These are phyloP conservation scores for Sphaerulina musiva DNA, from an alignment of 2,329 filamentous ascomycete species.

Conservation along the genomic window DNA sequence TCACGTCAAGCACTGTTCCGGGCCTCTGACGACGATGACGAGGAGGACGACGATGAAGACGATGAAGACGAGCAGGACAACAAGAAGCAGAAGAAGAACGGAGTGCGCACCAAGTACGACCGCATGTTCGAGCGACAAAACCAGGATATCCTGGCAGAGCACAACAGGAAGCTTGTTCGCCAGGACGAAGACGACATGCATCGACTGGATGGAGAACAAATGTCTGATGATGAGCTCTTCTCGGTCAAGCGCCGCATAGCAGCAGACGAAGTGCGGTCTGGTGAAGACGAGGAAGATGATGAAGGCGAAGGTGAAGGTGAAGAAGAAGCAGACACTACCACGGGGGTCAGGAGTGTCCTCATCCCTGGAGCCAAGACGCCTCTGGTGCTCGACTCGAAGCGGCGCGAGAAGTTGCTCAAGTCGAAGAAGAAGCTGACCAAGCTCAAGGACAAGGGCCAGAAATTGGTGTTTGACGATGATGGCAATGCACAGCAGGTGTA, in stretches of 20 bases:
- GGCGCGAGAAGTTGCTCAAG: constrained; percentile 87
- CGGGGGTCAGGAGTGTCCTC: constrained; percentile 54
- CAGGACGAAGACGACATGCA: constrained; percentile 42
- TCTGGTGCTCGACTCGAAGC: constrained; percentile 85
- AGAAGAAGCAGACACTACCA: constrained; percentile 20
- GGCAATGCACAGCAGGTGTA: constrained; percentile 79
- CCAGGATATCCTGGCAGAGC: constrained; percentile 88
- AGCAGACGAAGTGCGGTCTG: constrained; percentile 52
- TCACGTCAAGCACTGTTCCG: constrained; percentile 56
- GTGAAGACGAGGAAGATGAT: constrained; percentile 25
- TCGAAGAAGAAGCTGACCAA: constrained; percentile 94
- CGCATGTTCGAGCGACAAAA: constrained; percentile 97
- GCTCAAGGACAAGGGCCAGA: constrained; percentile 77
- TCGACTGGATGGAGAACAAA: constrained; percentile 29
- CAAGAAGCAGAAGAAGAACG: constrained; percentile 50
- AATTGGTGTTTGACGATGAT: constrained; percentile 87
- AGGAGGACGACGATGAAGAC: constrained; percentile 45
- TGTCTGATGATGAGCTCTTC: constrained; percentile 67
- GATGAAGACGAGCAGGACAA: constrained; percentile 45
- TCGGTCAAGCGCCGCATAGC: constrained; percentile 81
- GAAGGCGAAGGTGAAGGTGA: too few relatives aligned
- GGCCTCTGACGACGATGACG: constrained; percentile 55
- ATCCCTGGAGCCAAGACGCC: constrained; percentile 61
- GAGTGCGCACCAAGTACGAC: constrained; percentile 89
- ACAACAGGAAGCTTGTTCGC: constrained; percentile 80